phyloP scores from a whole-genome alignment of 805 yeast genomes.

The Yarrowia deformans region DNA sequence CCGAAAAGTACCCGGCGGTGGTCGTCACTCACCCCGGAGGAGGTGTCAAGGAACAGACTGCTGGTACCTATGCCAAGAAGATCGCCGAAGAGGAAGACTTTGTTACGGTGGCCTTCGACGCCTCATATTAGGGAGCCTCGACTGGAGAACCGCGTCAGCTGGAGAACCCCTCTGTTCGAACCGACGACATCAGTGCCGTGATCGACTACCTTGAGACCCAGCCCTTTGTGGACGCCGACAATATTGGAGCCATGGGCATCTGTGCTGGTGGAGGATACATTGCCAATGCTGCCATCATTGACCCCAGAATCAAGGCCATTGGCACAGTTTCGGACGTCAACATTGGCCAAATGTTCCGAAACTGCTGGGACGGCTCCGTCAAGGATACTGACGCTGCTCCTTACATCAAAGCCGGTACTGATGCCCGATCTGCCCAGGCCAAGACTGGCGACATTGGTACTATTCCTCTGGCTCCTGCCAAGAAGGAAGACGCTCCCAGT shows the following conservation, averaged over 20 bases:
- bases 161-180: background rate
- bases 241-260: background rate
- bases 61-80: background rate
- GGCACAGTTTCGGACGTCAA: background rate
- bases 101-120: background rate
- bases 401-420: background rate
- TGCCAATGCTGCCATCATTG: background rate
- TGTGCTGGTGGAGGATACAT: background rate
- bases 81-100: background rate
- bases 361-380: background rate
- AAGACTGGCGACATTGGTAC: background rate
- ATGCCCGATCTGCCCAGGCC: background rate
- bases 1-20: too few species aligned
- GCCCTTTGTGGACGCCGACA: background rate
- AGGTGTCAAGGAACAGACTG: background rate
- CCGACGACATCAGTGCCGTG: background rate
- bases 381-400: background rate
- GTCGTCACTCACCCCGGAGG: conserved; percentile 1
- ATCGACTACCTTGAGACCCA: background rate
- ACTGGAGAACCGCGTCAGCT: background rate
- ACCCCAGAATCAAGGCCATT: conserved; percentile 3
- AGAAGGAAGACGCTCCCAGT: background rate
- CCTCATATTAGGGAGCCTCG: background rate
- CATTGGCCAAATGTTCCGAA: background rate
- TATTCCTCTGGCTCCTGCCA: background rate